Evolutionary conservation across 306 rosid genomes (phyloP).

Genomic region (cucumber (Cucumis sativus)): Cucumber_9930_V3 NC_026659.2:23365501-23366000

Average conservation of each 20-base stretch:
- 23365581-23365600: slow-evolving; percentile 60
- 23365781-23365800: background rate
- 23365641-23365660: slow-evolving; percentile 99
- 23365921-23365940: no score
- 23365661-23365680: slow-evolving; percentile 94
- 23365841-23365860: no score
- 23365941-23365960: no score
- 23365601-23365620: slow-evolving; percentile 67
- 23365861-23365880: no score
- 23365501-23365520: slow-evolving; percentile 86
- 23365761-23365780: background rate
- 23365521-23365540: slow-evolving; percentile 87
- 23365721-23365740: background rate
- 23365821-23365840: no score
- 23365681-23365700: slow-evolving; percentile 99
- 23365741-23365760: background rate
- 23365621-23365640: slow-evolving; percentile 96
- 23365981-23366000: no score
- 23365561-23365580: slow-evolving; percentile 54
- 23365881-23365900: no score
- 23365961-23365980: no score
- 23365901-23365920: no score
- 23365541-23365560: slow-evolving; percentile 53
- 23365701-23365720: slow-evolving; percentile 81
- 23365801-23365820: no score